phyloP scores from a whole-genome alignment of 352 stramenopile species.

The Sclerospora graminicola region DNA sequence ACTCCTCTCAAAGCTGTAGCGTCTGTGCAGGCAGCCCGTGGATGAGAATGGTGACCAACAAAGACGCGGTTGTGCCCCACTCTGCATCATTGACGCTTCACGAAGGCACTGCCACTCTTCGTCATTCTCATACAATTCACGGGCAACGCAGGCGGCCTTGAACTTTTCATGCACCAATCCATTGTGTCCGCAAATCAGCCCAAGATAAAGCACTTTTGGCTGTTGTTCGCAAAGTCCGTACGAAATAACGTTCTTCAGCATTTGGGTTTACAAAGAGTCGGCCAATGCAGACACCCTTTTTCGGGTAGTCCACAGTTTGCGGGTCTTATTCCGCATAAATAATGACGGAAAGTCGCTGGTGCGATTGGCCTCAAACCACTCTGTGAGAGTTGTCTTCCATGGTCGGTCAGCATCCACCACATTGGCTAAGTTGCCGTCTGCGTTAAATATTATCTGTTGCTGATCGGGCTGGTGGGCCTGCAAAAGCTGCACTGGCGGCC shows the following conservation, averaged over 20 bases:
- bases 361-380: too few relatives aligned
- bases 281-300: too few relatives aligned
- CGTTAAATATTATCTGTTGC: background rate
- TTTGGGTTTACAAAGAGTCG: too few relatives aligned
- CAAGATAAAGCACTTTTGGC: too few relatives aligned
- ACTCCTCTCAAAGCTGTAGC: background rate
- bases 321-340: too few relatives aligned
- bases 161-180: background rate
- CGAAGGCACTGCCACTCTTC: background rate
- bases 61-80: background rate
- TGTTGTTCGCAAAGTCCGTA: too few relatives aligned
- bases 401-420: background rate
- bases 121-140: background rate
- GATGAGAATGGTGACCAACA: background rate
- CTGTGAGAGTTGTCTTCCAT: background rate
- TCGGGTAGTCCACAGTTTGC: too few relatives aligned
- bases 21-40: background rate
- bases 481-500: too few relatives aligned
- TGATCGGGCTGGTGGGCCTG: too few relatives aligned
- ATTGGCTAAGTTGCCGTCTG: background rate
- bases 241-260: too few relatives aligned
- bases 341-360: too few relatives aligned
- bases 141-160: background rate
- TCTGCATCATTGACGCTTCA: background rate
- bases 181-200: background rate